Conservation (phyloP, 2,329 filamentous ascomycete genomes). For the Nannizziopsis arthrosporioides region DNA sequence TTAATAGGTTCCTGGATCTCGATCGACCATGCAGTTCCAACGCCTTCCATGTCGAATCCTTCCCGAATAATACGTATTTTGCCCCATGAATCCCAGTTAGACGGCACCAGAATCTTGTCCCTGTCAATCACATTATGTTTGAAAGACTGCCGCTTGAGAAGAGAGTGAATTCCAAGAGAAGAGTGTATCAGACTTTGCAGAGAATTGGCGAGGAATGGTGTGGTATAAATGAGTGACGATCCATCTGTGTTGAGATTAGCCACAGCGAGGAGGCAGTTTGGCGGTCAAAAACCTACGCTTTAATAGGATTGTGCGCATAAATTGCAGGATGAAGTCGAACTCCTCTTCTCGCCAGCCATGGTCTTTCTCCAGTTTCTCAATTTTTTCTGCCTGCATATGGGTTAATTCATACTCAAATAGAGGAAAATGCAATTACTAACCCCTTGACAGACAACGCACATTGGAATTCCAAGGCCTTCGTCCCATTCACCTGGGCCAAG, state of each 20-base stretch:
- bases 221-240: conserved; percentile 74
- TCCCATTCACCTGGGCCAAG: conserved; percentile 88
- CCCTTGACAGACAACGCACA: conserved; percentile 94
- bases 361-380: conserved; percentile 79
- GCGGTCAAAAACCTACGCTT: conserved; percentile 50
- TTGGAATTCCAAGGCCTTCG: conserved; percentile 69
- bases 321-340: conserved; percentile 92
- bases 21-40: conserved; percentile 74
- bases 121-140: conserved; percentile 88
- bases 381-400: conserved; percentile 61
- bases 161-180: conserved; percentile 71
- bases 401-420: conserved; percentile 3
- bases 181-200: conserved; percentile 73
- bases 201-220: conserved; percentile 62
- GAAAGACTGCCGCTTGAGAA: conserved; percentile 64
- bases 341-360: conserved; percentile 91
- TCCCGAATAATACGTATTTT: conserved; percentile 89
- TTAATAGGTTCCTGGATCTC: conserved; percentile 54
- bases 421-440: conserved; percentile 38
- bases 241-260: conserved; percentile 47
- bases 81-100: conserved; percentile 97
- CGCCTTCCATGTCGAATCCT: conserved; percentile 78
- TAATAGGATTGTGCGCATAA: conserved; percentile 75
- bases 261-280: conserved; percentile 14
- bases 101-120: conserved; percentile 85